These are phyloP conservation scores for Ambrosia hybrid DNA, from an alignment of 140 eudicot genomes.

Conservation along the genomic window DNA sequence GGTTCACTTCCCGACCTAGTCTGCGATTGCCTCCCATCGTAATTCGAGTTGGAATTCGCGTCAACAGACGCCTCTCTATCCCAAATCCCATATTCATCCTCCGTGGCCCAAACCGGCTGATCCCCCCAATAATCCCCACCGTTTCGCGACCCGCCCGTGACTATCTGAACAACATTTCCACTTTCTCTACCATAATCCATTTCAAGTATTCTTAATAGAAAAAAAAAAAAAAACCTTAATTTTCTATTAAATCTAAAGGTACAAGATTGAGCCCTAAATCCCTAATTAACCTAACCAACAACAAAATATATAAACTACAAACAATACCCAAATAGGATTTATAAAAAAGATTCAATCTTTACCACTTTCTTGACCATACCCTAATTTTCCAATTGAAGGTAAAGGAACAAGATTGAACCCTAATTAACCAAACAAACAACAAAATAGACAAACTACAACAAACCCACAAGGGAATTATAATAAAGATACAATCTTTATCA, in stretches of 20 bases:
- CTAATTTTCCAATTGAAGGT: too few species aligned
- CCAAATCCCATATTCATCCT: constrained; percentile 83
- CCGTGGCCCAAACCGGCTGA: constrained; percentile 89
- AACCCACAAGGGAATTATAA: constrained; percentile 17
- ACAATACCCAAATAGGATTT: constrained; percentile 22
- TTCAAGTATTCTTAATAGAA: constrained; percentile 4
- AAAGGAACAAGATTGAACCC: background rate
- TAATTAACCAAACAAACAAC: constrained; percentile 23
- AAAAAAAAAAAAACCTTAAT: constrained; percentile 20
- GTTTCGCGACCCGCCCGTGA: constrained; percentile 49
- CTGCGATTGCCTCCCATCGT: constrained; percentile 54
- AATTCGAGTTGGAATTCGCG: constrained; percentile 52
- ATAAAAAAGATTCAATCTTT: constrained; percentile 26
- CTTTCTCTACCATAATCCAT: constrained; percentile 70
- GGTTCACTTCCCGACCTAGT: constrained; percentile 64
- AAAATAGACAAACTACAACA: constrained; percentile 16
- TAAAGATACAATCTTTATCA: constrained; percentile 26
- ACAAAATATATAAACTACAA: constrained; percentile 17
- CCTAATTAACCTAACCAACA: constrained; percentile 26
- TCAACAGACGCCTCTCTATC: constrained; percentile 53
- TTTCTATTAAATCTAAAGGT: constrained; percentile 8
- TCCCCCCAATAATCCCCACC: constrained; percentile 76
- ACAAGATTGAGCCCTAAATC: constrained; percentile 17
- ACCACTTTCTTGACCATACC: background rate
- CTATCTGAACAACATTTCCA: constrained; percentile 69